Base-by-base conservation (phyloP, 495 filamentous ascomycete genomes). In the Clohesyomyces aquaticus region DNA sequence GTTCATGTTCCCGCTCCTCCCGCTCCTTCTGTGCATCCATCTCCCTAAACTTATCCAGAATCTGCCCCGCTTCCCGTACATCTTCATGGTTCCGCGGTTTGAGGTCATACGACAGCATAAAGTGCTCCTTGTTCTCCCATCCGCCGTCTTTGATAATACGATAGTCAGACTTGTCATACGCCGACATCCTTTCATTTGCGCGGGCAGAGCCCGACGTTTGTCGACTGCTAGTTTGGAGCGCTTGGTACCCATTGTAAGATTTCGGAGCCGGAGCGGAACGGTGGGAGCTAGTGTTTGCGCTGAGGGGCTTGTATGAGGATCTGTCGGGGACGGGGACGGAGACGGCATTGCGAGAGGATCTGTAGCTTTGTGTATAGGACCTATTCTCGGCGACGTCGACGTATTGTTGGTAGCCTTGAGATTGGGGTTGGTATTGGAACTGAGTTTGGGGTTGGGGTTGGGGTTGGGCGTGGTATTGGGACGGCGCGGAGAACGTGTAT, bases 91-190 rank as follows among this genome's bases (percentile, higher is more conserved):
- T 42, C 22, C 10, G 3, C 3, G 28, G 2, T 2, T 18, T 25
- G 4, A 59, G 14, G 22, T 42, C 25, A 29, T 59, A 41, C 19
- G 28, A 47, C 10, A 21, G 11, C 55, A 59, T 59, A 22, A 46
- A 59, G 4, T 47, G 12, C 10, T 59, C 19, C 55, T 47, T 59
- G 41, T 46, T 26, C 14, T 45, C 38, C 55, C 55, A 59, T 18
- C 55, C 41, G 42, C 55, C 55, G 8, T 59, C 55, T 27, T 48
- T 46, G 38, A 59, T 59, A 23, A 59, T 28, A 21, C 55, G 41
- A 22, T 48, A 59, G 19, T 59, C 21, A 21, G 55, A 59, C 19
- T 18, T 29, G 16, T 59, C 41, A 6, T 27, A n/a, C 4, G 41
- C 35, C 3, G 38, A 23, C 16, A 14, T 46, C 23, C 22, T 42